Conservation (phyloP, 2,329 filamentous ascomycete genomes). For the Neonectria coccinea region DNA sequence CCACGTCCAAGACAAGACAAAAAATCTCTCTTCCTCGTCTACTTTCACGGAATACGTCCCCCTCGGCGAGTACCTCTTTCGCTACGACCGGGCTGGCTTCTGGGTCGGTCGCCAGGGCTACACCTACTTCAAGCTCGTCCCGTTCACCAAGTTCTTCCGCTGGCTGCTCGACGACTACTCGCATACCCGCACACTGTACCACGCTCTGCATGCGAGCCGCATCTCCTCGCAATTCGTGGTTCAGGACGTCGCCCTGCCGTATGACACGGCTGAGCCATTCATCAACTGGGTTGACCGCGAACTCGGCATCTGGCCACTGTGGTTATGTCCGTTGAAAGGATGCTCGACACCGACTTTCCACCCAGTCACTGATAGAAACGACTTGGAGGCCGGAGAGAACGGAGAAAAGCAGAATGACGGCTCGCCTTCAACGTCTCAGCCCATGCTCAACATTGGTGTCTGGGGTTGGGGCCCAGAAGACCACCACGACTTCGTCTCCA, state of each 20-base stretch:
- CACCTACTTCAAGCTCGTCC: conserved; percentile 59
- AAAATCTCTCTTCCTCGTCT: background rate
- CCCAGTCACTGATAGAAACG: background rate
- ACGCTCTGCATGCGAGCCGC: conserved; percentile 69
- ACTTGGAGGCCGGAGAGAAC: fast-evolving
- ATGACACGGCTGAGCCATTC: conserved; percentile 54
- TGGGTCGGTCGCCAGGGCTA: conserved; percentile 73
- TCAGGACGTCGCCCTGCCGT: conserved; percentile 72
- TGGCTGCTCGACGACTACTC: conserved; percentile 71
- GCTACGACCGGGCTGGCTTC: conserved; percentile 74
- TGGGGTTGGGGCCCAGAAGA: conserved; percentile 77
- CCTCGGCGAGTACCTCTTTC: conserved; percentile 65
- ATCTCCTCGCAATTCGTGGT: conserved; percentile 68
- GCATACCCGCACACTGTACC: conserved; percentile 71
- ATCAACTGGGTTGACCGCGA: conserved; percentile 45
- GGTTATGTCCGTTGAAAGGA: conserved; percentile 44
- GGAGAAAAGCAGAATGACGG: background rate
- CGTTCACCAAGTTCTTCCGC: conserved; percentile 70
- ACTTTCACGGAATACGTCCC: conserved; percentile 40
- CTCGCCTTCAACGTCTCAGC: conserved; percentile 8
- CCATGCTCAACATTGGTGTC: conserved; percentile 71
- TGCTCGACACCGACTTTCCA: conserved; percentile 41
- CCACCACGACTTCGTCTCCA: conserved; percentile 65
- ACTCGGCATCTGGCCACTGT: conserved; percentile 46
- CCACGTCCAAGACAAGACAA: conserved; percentile 60